Percentiles rank a stretch among this genome's conserved stretches.
Conservation (phyloP, 2,329 filamentous ascomycete species). For the Apiospora kogelbergensis region DNA sequence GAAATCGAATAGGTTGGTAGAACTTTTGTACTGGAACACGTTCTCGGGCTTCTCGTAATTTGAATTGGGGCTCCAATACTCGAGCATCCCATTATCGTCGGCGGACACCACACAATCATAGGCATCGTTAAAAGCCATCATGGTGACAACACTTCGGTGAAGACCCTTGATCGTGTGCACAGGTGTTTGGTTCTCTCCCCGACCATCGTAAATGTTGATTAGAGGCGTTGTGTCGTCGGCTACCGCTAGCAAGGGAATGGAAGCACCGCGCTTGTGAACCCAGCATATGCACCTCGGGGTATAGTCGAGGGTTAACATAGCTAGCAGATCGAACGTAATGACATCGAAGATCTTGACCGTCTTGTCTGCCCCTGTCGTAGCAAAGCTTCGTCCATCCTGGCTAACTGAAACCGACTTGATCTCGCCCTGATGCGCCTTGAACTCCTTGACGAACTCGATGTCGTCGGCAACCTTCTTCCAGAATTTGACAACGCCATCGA, state of each 20-base stretch:
- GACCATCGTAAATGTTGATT: constrained; percentile 85
- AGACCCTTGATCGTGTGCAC: constrained; percentile 76
- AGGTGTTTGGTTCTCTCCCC: constrained; percentile 75
- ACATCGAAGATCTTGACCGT: constrained; percentile 81
- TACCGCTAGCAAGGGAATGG: constrained; percentile 80
- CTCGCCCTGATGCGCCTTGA: constrained; percentile 84
- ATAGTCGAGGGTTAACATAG: constrained; percentile 78
- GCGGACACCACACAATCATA: constrained; percentile 90
- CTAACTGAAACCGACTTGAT: constrained; percentile 83
- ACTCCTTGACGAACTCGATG: constrained; percentile 98
- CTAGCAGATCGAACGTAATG: constrained; percentile 83
- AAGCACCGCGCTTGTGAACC: constrained; percentile 87
- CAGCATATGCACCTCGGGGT: constrained; percentile 82
- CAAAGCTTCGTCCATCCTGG: constrained; percentile 89
- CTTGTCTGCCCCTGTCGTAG: constrained; percentile 77
- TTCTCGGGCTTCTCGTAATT: constrained; percentile 87
- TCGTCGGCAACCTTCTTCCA: constrained; percentile 94
- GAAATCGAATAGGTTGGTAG: constrained; percentile 93
- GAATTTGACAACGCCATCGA: constrained; percentile 97
- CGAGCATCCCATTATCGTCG: constrained; percentile 89
- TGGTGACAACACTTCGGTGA: constrained; percentile 77
- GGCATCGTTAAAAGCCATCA: constrained; percentile 86
- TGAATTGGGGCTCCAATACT: constrained; percentile 87
- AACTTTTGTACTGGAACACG: constrained; percentile 91
- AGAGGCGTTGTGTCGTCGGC: constrained; percentile 71